These are phyloP conservation scores for Xylaria sp. DNA, from an alignment of 2,329 filamentous ascomycete genomes.

Conservation along the genomic window DNA sequence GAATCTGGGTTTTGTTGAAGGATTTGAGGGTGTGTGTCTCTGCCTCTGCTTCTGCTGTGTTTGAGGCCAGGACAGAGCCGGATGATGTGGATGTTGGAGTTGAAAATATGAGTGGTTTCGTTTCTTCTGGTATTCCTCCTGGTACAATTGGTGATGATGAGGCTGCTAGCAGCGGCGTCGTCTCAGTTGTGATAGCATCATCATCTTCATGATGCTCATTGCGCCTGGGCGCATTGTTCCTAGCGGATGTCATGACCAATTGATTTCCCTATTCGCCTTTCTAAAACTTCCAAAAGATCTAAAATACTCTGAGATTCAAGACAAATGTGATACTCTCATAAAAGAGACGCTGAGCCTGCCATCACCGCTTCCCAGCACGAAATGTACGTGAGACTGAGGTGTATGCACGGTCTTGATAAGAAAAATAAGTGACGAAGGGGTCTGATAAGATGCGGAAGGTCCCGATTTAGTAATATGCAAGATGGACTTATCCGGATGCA, in stretches of 20 bases:
- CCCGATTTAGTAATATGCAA: not conserved
- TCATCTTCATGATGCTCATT: slow-evolving; percentile 27
- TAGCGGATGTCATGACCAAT: slow-evolving; percentile 16
- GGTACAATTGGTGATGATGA: slow-evolving; percentile 19
- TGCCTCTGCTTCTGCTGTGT: not conserved
- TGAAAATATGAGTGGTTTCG: slow-evolving; percentile 15
- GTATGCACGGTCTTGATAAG: not conserved
- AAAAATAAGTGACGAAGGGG: not conserved
- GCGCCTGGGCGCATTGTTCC: not conserved
- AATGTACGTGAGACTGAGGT: not conserved
- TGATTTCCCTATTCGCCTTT: not conserved
- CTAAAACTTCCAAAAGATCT: not conserved
- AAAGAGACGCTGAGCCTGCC: not conserved
- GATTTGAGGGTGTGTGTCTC: slow-evolving; percentile 51
- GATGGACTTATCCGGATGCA: not conserved
- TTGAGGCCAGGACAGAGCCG: slow-evolving; percentile 4
- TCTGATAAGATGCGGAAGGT: not conserved
- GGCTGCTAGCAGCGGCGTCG: slow-evolving; percentile 31
- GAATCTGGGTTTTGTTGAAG: slow-evolving; percentile 72
- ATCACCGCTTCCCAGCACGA: not conserved
- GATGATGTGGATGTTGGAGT: slow-evolving; percentile 3
- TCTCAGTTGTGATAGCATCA: slow-evolving; percentile 32
- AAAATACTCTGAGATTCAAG: not conserved
- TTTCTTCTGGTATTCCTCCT: slow-evolving; percentile 8
- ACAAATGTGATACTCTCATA: not conserved